These are phyloP conservation scores for Eimeria sp. DNA, from an alignment of 169 alveolate species.

Conservation along the genomic window DNA sequence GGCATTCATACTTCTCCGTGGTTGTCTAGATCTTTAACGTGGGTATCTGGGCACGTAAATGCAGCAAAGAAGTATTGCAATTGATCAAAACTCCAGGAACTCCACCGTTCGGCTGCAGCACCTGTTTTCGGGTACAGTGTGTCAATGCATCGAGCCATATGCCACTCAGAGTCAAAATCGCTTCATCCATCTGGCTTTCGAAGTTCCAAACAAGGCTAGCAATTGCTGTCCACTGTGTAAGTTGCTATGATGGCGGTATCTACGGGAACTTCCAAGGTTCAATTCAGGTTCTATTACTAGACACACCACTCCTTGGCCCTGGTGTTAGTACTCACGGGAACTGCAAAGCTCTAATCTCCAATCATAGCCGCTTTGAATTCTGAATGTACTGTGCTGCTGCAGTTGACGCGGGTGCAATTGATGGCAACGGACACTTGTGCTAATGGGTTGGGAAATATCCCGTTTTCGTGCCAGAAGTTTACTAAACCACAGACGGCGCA, in stretches of 20 bases:
- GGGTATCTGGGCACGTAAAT: not conserved
- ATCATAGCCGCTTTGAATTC: not conserved
- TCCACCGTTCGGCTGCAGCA: not conserved
- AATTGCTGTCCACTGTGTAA: not conserved
- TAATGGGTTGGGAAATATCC: not conserved
- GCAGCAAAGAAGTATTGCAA: not conserved
- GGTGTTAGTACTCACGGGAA: not conserved
- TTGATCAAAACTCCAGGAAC: not conserved
- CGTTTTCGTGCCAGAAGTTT: not conserved
- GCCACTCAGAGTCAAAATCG: not conserved
- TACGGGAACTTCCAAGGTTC: not conserved
- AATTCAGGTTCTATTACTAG: not conserved
- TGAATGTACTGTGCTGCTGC: not conserved
- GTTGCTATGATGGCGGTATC: not conserved
- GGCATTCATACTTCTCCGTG: not conserved
- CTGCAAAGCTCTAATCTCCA: not conserved
- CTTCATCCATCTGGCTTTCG: not conserved
- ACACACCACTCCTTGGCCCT: not conserved
- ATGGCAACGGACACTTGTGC: not conserved
- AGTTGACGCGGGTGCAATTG: not conserved
- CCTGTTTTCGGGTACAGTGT: not conserved
- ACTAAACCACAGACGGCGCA: not conserved
- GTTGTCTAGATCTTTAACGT: not conserved
- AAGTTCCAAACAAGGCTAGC: not conserved
- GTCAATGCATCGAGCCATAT: not conserved